Base-by-base conservation (phyloP, 805 yeast genomes). In the Cyberlindnera americana region DNA sequence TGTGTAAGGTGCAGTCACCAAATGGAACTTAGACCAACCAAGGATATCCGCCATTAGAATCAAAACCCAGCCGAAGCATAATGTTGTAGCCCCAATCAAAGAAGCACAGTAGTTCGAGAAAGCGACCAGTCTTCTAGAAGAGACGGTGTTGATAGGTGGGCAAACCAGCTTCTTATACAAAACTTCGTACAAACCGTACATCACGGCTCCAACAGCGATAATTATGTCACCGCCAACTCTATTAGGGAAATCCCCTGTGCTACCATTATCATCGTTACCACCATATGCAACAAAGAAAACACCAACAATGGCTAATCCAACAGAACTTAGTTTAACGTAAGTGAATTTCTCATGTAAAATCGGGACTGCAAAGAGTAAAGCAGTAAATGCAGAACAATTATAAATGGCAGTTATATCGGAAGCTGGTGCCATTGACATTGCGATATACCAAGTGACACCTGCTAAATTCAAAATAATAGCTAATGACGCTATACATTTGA, bases 341-440 rank as follows among this genome's bases (percentile, higher is more conserved):
- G 81, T 74, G 52, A 86, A 77, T 34, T 61, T 65, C 53, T 88
- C 96, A 24, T 75, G 65, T 36, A 88, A 66, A 16, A 88, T 60
- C 1, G 89, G 85, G 19, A 88, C 79, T 4, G 95, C 87, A 61
- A 88, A 87, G 13, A 85, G 75, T 54, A 88, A 81, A 0, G 95
- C 95, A 4, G 90, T 82, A 59, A 88, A 88, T 0, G 95, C 95
- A 13, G 91, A 81, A 57, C 93, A 86, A 64, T 88, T 87, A 64
- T 87, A 88, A 44, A 87, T 87, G 3, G 96, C 96, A 3, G 95
- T 88, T 26, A 88, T 83, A 53, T 88, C 95, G 3, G 87, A 72
- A 0, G 95, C 87, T 21, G 89, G 83, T 1, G 95, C 80, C 55
- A 84, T 62, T 22, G 79, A 70, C 78, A 88, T 85, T 10, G 95